phyloP scores from a whole-genome alignment of 805 yeast species.

The Wickerhamiella dianesei region DNA sequence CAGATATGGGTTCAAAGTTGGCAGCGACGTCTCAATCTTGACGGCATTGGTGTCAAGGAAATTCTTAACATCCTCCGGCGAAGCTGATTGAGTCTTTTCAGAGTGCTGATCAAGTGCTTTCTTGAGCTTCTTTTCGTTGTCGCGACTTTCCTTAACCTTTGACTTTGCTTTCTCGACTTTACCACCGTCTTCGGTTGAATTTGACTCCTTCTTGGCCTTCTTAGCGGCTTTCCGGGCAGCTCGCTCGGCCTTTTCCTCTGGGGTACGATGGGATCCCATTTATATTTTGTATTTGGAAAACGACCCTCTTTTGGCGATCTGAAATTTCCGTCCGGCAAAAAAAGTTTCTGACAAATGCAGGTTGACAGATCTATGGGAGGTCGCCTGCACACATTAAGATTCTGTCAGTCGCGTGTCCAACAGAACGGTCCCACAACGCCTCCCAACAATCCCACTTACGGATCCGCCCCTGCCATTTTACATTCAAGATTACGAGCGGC shows the following conservation, averaged over 20 bases:
- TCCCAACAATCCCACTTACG: not conserved
- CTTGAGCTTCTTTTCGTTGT: constrained; percentile 29
- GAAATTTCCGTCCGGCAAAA: too few species aligned
- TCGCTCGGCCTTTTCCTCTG: not conserved
- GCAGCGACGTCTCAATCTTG: constrained; percentile 46
- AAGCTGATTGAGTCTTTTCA: constrained; percentile 9
- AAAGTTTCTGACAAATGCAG: not conserved
- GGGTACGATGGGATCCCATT: not conserved
- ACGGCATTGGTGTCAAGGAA: constrained; percentile 65
- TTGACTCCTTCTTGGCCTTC: constrained; percentile 25
- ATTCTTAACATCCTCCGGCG: constrained; percentile 43
- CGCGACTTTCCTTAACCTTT: constrained; percentile 22
- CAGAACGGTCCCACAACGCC: not conserved
- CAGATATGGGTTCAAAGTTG: constrained; percentile 49
- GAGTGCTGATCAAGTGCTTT: not conserved
- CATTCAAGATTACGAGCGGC: too few species aligned
- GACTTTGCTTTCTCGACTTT: constrained; percentile 7
- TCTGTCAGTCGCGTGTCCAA: not conserved
- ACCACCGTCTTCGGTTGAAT: constrained; percentile 11
- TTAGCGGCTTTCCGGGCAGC: constrained; percentile 8
- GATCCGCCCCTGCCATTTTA: too few species aligned
- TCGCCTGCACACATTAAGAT: too few species aligned
- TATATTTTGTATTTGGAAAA: not conserved
- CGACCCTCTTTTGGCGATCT: too few species aligned
- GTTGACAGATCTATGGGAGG: too few species aligned